Percentiles rank a stretch among this genome's conserved stretches.
phyloP scores from a whole-genome alignment of 2,329 filamentous ascomycete species.

The Gyromitra esculenta region DNA sequence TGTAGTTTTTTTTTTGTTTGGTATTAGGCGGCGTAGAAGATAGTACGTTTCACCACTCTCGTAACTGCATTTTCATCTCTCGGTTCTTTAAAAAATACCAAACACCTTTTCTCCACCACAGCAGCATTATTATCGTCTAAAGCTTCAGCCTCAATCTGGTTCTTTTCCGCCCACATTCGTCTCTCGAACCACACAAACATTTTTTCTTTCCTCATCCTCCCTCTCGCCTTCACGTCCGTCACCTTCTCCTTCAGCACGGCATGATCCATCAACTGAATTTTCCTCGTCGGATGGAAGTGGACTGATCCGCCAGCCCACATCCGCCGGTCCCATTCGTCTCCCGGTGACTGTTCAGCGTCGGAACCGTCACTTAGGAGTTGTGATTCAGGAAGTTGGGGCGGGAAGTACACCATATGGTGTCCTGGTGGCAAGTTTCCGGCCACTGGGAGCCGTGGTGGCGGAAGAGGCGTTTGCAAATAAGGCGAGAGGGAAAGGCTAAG shows the following conservation, averaged over 20 bases:
- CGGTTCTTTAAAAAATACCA: constrained; percentile 70
- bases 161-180: constrained; percentile 62
- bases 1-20: not conserved
- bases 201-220: constrained; percentile 61
- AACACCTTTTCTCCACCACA: constrained; percentile 69
- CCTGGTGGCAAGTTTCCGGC: constrained; percentile 66
- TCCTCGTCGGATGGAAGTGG: constrained; percentile 62
- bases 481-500: constrained; percentile 70
- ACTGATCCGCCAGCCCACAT: constrained; percentile 90
- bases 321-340: constrained; percentile 74
- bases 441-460: constrained; percentile 56
- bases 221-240: constrained; percentile 64
- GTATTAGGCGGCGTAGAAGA: constrained; percentile 24
- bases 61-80: constrained; percentile 60
- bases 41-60: constrained; percentile 43
- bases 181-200: constrained; percentile 71
- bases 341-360: constrained; percentile 80
- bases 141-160: constrained; percentile 57
- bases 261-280: constrained; percentile 58
- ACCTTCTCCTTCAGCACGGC: constrained; percentile 59
- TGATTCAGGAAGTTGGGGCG: constrained; percentile 71
- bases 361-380: constrained; percentile 82
- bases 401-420: constrained; percentile 89
- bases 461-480: constrained; percentile 58
- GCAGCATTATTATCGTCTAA: constrained; percentile 59